Percentiles rank a stretch among this genome's conserved stretches.
phyloP scores from a whole-genome alignment of 2,329 filamentous ascomycete genomes.

The Arthrobotrys megalospora region DNA sequence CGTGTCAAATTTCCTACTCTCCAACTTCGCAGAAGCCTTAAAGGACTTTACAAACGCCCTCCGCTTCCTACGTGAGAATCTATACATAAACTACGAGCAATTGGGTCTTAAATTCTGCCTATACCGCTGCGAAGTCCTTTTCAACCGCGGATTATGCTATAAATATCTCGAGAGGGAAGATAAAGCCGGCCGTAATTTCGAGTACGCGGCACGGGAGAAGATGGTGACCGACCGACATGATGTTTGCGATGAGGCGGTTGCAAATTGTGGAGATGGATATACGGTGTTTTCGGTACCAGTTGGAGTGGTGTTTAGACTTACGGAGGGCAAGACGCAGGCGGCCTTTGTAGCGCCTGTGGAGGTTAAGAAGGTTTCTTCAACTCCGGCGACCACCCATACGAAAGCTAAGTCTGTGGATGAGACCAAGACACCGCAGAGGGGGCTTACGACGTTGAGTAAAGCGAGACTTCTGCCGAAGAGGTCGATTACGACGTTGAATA shows the following conservation, averaged over 20 bases:
- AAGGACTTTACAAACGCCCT: conserved; percentile 99
- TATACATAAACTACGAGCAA: conserved; percentile 97
- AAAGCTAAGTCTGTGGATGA: conserved; percentile 35
- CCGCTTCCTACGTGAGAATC: conserved; percentile 93
- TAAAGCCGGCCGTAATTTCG: conserved; percentile 89
- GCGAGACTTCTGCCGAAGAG: conserved; percentile 32
- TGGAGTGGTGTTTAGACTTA: conserved; percentile 95
- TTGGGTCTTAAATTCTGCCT: conserved; percentile 94
- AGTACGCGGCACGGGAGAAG: conserved; percentile 93
- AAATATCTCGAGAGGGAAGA: conserved; percentile 95
- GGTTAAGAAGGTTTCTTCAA: not conserved
- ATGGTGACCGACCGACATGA: conserved; percentile 89
- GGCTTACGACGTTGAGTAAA: conserved; percentile 28
- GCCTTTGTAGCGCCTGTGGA: conserved; percentile 75
- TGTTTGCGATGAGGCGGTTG: conserved; percentile 97
- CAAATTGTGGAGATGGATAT: conserved; percentile 93
- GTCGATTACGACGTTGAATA: conserved; percentile 21
- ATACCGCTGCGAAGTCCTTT: conserved; percentile 96
- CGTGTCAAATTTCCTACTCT: conserved; percentile 96
- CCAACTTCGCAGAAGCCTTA: conserved; percentile 95
- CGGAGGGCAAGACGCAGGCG: conserved; percentile 96
- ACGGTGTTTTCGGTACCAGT: conserved; percentile 99
- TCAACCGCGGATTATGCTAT: conserved; percentile 97
- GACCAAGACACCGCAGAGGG: conserved; percentile 21
- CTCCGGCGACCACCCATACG: not conserved